Percentiles rank a stretch among this genome's conserved stretches.
phyloP scores from a whole-genome alignment of 805 yeast species.

The Debaryomyces tyrocola region DNA sequence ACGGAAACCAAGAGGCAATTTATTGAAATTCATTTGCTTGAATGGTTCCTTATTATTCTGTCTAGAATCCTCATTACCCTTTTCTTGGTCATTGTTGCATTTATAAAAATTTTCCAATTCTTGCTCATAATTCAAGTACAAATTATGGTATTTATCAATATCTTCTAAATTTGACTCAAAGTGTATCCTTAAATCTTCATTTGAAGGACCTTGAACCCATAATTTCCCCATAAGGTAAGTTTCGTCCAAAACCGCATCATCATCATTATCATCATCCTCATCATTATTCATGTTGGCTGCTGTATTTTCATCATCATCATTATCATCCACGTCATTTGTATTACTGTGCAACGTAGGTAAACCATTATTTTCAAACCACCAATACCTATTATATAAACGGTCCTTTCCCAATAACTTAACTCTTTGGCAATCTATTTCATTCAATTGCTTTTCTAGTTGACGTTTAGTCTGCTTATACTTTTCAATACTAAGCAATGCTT shows the following conservation, averaged over 20 bases:
- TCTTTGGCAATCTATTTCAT: slow-evolving; percentile 75
- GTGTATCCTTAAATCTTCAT: slow-evolving; percentile 39
- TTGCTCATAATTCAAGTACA: neutral
- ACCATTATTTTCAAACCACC: slow-evolving; percentile 94
- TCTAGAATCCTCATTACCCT: neutral
- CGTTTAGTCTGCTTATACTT: slow-evolving; percentile 49
- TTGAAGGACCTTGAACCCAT: slow-evolving; percentile 89
- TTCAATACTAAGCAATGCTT: slow-evolving; percentile 39
- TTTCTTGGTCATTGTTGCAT: neutral
- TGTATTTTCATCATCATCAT: slow-evolving; percentile 33
- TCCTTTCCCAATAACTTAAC: slow-evolving; percentile 78
- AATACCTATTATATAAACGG: slow-evolving; percentile 79
- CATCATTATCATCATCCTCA: slow-evolving; percentile 28
- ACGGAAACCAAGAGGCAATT: slow-evolving; percentile 16
- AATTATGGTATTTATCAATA: slow-evolving; percentile 12
- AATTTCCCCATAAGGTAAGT: slow-evolving; percentile 77
- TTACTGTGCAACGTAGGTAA: slow-evolving; percentile 53
- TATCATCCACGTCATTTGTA: slow-evolving; percentile 40
- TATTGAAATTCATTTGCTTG: slow-evolving; percentile 23
- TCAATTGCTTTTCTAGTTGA: slow-evolving; percentile 58
- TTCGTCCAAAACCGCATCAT: slow-evolving; percentile 46
- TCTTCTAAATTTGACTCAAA: slow-evolving; percentile 11
- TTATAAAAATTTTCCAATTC: neutral
- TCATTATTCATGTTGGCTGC: slow-evolving; percentile 15
- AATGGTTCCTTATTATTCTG: slow-evolving; percentile 4